Percentiles rank a stretch among this genome's conserved stretches.
phyloP scores from a whole-genome alignment of 2,329 filamentous ascomycete genomes.

The Venturia nashicola region DNA sequence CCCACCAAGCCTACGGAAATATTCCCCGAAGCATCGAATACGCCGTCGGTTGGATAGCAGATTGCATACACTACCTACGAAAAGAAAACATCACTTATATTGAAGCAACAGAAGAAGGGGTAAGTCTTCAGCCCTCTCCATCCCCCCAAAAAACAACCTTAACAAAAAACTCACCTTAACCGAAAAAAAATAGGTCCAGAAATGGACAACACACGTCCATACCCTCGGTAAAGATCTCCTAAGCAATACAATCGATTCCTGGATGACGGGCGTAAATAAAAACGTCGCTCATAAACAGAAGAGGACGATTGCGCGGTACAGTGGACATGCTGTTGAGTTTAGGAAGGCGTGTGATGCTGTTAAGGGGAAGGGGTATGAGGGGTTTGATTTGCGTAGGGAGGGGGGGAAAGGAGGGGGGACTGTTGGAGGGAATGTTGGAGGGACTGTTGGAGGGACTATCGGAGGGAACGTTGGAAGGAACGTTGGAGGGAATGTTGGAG shows the following conservation, averaged over 20 bases:
- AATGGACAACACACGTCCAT: conserved; percentile 7
- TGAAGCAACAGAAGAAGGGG: background rate
- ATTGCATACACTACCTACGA: background rate
- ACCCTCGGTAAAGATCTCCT: conserved; percentile 3
- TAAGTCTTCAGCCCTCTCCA: background rate
- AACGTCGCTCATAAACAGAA: conserved; percentile 8
- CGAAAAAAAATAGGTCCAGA: too few relatives aligned
- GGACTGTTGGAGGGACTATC: too few relatives aligned
- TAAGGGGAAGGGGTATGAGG: background rate
- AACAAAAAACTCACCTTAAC: too few relatives aligned
- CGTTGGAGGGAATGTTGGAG: too few relatives aligned
- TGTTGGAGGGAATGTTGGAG: too few relatives aligned
- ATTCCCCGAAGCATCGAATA: conserved; percentile 7
- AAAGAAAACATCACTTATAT: conserved; percentile 3
- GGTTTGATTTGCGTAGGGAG: background rate
- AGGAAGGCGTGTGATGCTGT: background rate
- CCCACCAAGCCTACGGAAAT: conserved; percentile 8
- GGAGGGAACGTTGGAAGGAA: too few relatives aligned
- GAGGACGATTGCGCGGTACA: conserved; percentile 1
- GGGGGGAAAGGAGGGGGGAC: too few relatives aligned
- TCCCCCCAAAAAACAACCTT: background rate
- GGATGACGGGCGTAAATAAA: conserved; percentile 9
- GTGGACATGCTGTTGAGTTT: background rate
- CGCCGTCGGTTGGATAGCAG: conserved; percentile 7
- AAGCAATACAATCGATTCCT: conserved; percentile 5